Evolutionary conservation across 805 yeast genomes (phyloP).

Genomic region (Tetrapisispora iriomotensis): DNA sequence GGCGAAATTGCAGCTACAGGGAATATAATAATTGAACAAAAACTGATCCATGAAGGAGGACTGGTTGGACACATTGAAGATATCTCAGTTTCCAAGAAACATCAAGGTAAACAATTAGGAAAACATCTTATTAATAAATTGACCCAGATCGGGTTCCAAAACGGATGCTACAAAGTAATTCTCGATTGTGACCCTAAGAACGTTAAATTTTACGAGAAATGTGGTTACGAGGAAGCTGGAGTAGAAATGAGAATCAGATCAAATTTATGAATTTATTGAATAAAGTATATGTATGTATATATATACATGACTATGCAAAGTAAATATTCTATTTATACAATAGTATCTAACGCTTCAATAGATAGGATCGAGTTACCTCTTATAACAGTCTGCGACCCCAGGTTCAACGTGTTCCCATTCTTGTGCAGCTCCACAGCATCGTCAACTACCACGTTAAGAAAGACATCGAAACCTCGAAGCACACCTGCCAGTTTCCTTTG

Average conservation of each 20-base stretch:
- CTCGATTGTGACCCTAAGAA: slow-evolving; percentile 82
- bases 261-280: not conserved
- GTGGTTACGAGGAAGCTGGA: slow-evolving; percentile 64
- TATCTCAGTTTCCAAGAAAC: slow-evolving; percentile 62
- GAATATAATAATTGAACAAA: slow-evolving; percentile 66
- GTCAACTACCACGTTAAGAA: slow-evolving; percentile 60
- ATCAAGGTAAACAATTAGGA: slow-evolving; percentile 84
- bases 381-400: slow-evolving; percentile 59
- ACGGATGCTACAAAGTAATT: slow-evolving; percentile 80
- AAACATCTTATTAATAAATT: slow-evolving; percentile 51
- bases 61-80: slow-evolving; percentile 92
- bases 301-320: not conserved
- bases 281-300: not conserved
- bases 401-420: slow-evolving; percentile 40
- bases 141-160: slow-evolving; percentile 44
- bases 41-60: slow-evolving; percentile 77
- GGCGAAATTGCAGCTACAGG: slow-evolving; percentile 74
- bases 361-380: slow-evolving; percentile 74
- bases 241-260: slow-evolving; percentile 47
- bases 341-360: slow-evolving; percentile 39
- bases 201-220: slow-evolving; percentile 77
- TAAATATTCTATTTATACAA: not conserved
- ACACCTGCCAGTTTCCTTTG: slow-evolving; percentile 70
- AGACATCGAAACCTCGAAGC: slow-evolving; percentile 77
- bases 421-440: slow-evolving; percentile 55